A percentile compares a stretch with the other conserved stretches of the same genome.
Conservation (phyloP, 2,329 filamentous ascomycete genomes). For the Epichloe glyceriae region DNA sequence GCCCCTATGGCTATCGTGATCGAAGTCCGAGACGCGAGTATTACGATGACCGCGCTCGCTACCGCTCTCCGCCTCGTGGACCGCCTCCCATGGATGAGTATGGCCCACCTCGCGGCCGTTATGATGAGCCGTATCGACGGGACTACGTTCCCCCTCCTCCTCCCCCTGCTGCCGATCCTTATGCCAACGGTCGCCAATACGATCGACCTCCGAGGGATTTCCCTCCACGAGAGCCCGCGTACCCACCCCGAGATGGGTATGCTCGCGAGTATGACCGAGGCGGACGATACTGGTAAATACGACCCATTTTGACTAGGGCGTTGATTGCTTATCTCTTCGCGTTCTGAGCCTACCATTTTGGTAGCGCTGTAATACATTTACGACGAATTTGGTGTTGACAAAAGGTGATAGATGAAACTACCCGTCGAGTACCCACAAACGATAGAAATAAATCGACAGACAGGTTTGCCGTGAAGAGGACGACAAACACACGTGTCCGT, state of each 20-base stretch:
- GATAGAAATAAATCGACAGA: not conserved
- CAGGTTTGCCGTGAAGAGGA: not conserved
- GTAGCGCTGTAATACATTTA: not conserved
- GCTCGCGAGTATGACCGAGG: constrained; percentile 37
- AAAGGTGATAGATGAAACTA: constrained; percentile 20
- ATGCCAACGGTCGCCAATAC: constrained; percentile 43
- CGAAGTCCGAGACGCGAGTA: constrained; percentile 77
- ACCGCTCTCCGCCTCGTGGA: constrained; percentile 68
- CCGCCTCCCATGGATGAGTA: constrained; percentile 60
- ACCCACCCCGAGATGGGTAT: constrained; percentile 27
- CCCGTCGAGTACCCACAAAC: constrained; percentile 2
- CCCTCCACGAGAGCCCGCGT: constrained; percentile 30
- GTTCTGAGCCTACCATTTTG: not conserved
- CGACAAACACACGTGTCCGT: not conserved
- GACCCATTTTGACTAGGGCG: constrained; percentile 10
- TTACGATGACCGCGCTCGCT: constrained; percentile 71
- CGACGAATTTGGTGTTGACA: constrained; percentile 22
- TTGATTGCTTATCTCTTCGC: not conserved
- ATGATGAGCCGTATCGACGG: constrained; percentile 66
- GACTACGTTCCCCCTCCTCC: constrained; percentile 54
- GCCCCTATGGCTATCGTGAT: constrained; percentile 70
- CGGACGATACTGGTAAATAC: constrained; percentile 37
- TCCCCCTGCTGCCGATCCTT: constrained; percentile 50
- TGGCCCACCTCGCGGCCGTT: constrained; percentile 50
- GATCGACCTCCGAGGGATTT: constrained; percentile 40